Evolutionary conservation across 1,284 basidiomycete species (phyloP).

Genomic region (Polyporus tsugae): DNA sequence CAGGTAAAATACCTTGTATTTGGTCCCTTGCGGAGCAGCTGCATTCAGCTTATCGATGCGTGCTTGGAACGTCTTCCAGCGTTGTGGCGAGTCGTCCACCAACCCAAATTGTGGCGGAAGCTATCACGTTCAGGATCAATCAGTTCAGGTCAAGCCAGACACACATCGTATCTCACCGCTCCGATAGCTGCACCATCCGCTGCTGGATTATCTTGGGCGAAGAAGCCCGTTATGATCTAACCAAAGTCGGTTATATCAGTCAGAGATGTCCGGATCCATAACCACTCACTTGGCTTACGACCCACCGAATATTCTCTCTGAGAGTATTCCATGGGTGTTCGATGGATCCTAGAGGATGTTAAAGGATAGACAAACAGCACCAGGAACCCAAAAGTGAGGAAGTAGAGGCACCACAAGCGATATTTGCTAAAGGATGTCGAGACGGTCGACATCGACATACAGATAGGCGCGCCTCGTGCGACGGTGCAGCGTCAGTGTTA

Average conservation of each 20-base stretch:
- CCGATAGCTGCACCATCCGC: slow-evolving; percentile 36
- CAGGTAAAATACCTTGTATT: slow-evolving; percentile 72
- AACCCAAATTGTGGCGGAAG: slow-evolving; percentile 70
- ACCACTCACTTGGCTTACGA: not conserved
- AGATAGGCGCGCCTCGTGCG: not conserved
- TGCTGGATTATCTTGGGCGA: slow-evolving; percentile 42
- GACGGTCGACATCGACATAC: not conserved
- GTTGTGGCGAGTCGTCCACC: slow-evolving; percentile 54
- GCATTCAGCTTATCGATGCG: slow-evolving; percentile 56
- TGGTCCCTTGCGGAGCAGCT: slow-evolving; percentile 46
- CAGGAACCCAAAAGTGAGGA: not conserved
- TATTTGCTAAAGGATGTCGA: not conserved
- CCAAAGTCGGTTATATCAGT: not conserved
- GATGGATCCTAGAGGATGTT: not conserved
- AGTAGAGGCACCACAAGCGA: not conserved
- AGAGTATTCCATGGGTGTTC: not conserved
- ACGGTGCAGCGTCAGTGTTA: no score
- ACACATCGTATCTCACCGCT: slow-evolving; percentile 34
- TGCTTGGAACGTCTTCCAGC: slow-evolving; percentile 61
- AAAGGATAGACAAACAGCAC: not conserved
- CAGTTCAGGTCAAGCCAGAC: not conserved
- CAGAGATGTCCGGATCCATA: no score
- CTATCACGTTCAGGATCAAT: slow-evolving; percentile 42
- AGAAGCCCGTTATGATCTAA: slow-evolving; percentile 44
- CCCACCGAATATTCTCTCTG: slow-evolving; percentile 17